Percentiles rank a stretch among this genome's conserved stretches.
Conservation (phyloP, 208 protist genomes). For the Trichomonas gallinae region DNA sequence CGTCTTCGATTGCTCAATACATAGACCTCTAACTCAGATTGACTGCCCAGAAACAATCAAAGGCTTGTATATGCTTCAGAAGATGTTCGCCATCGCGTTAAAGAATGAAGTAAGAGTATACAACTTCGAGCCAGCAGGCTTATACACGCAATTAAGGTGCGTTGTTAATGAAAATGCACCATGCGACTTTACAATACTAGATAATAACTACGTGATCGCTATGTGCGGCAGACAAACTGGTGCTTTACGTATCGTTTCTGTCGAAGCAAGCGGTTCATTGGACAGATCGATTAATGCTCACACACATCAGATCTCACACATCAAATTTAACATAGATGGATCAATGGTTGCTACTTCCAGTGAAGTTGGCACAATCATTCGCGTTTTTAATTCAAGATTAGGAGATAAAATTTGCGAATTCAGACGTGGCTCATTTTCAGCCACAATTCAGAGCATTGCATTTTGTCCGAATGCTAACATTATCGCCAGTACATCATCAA, state of each 20-base stretch:
- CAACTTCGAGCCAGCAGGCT: neutral
- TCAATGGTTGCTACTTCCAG: constrained; percentile 59
- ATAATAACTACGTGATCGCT: neutral
- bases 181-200: neutral
- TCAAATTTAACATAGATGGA: constrained; percentile 64
- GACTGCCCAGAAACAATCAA: neutral
- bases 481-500: constrained; percentile 32
- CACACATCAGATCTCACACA: neutral
- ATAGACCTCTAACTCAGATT: neutral
- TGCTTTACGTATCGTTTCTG: neutral
- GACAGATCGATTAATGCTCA: neutral
- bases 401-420: constrained; percentile 54
- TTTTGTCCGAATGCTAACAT: constrained; percentile 17
- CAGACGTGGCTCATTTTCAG: constrained; percentile 53
- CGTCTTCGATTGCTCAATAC: neutral
- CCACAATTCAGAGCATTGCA: constrained; percentile 33
- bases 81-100: neutral
- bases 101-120: neutral
- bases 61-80: neutral
- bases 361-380: constrained; percentile 65
- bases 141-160: neutral
- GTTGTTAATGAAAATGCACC: neutral
- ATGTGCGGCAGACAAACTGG: neutral
- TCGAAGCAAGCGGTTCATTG: neutral
- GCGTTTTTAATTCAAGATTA: constrained; percentile 61